Conservation (phyloP, 2,329 filamentous ascomycete species). For the Alternaria infectoria region DNA sequence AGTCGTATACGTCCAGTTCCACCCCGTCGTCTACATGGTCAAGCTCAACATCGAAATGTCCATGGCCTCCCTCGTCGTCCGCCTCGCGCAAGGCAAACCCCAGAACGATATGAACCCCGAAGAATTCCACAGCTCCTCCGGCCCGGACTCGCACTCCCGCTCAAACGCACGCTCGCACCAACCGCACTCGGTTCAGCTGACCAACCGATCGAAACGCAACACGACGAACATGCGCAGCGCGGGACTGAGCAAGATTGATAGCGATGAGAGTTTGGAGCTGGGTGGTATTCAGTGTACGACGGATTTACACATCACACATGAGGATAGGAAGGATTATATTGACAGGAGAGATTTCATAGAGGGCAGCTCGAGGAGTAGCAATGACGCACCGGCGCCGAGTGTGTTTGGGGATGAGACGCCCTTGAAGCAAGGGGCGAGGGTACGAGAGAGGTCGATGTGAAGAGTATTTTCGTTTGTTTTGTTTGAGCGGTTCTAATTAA, state of each 20-base stretch:
- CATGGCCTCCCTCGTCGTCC: constrained; percentile 52
- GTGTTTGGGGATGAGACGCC: constrained; percentile 38
- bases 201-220: constrained; percentile 8
- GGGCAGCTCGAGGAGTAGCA: constrained; percentile 24
- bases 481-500: not conserved
- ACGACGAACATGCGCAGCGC: constrained; percentile 2
- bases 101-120: constrained; percentile 37
- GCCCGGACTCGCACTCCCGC: constrained; percentile 20
- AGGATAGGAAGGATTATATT: constrained; percentile 2
- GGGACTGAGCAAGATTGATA: constrained; percentile 25
- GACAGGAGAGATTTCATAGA: constrained; percentile 8
- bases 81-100: constrained; percentile 39
- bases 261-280: constrained; percentile 26
- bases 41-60: constrained; percentile 55
- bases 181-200: constrained; percentile 25
- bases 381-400: constrained; percentile 23
- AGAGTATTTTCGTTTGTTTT: not conserved
- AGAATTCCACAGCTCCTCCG: constrained; percentile 23
- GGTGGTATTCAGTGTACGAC: constrained; percentile 35
- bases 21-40: constrained; percentile 52
- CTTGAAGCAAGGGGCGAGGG: constrained; percentile 17
- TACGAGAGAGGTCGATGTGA: constrained; percentile 5
- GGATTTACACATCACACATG: constrained; percentile 6
- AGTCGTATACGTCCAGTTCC: constrained; percentile 51
- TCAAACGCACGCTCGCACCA: constrained; percentile 13